Conservation (phyloP, 1,284 basidiomycete genomes). For the Tylopilus sp. region DNA sequence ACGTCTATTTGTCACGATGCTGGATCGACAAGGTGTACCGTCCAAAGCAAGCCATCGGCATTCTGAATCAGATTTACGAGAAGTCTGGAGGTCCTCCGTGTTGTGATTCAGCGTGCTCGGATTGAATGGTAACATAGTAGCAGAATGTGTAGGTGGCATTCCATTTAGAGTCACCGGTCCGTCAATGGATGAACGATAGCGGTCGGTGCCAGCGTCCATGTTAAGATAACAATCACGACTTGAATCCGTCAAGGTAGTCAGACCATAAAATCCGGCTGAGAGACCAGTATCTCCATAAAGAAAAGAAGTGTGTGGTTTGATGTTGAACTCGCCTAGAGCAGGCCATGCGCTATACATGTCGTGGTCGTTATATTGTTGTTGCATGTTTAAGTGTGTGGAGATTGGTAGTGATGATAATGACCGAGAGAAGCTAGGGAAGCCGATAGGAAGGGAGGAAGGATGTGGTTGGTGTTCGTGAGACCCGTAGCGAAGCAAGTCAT, state of each 20-base stretch:
- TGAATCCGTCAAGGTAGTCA: background rate
- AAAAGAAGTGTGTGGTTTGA: background rate
- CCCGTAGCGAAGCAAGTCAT: background rate
- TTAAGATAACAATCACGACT: background rate
- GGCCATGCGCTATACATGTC: too few relatives aligned
- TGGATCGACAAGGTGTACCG: constrained; percentile 7
- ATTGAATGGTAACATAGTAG: background rate
- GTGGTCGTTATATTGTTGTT: background rate
- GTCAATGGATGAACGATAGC: background rate
- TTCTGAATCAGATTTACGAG: background rate
- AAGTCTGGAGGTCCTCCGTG: background rate
- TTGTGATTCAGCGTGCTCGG: background rate
- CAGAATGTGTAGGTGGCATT: background rate
- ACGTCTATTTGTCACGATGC: constrained; percentile 25
- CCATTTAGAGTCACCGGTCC: background rate
- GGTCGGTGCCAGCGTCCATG: background rate
- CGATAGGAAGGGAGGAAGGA: background rate
- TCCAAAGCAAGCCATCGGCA: constrained; percentile 26
- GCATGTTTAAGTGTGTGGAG: background rate
- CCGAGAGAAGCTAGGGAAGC: background rate
- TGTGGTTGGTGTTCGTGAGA: background rate
- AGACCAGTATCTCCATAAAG: constrained; percentile 2
- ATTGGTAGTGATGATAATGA: background rate
- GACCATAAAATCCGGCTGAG: background rate
- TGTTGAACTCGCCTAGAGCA: background rate